Evolutionary conservation across 768 basidiomycete genomes (phyloP), one percentile per base, ranked within the genome.

Genomic region (Cubamyces lactineus): DNA sequence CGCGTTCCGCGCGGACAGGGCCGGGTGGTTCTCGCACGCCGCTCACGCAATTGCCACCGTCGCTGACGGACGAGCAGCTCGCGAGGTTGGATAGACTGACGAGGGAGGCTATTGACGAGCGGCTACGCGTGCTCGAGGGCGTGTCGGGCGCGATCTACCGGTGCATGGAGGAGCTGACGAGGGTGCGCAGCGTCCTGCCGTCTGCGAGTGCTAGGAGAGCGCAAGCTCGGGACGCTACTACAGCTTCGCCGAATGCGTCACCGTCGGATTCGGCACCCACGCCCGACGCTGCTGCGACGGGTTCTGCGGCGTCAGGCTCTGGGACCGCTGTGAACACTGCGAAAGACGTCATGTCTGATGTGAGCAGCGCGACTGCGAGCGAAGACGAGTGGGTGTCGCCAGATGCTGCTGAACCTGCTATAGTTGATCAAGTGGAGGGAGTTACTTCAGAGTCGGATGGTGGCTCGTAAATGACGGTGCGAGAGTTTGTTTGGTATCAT

Each of bases 81-180:
- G 76, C 80, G 17, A 74, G 79, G 19, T 75, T 94, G 74, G 91
- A 94, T 64, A 76, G 68, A 26, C 70, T 88, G 41, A 92, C 91
- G 26, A 79, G 91, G 56, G 89, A 91, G 66, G 89, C 89, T 6
- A 89, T 97, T 51, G 92, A 95, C 66, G 92, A 94, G 68, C 84
- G 93, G 57, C 74, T 98, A 63, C 80, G 86, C 45, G 82, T 93
- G 41, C 76, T 98, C 40, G 88, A 94, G 74, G 83, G 86, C 17
- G 88, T 96, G 41, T 91, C 93, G 41, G 79, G 79, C 40, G 82
- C 86, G 3, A 78, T 94, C n/a, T 85, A 84, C 70, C 80, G 82
- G 19, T 88, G 92, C 67, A 82, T 92, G 56, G 88, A 91, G 65
- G 92, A 97, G 67, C 79, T 97, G 63, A 82, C 88, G 72, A 78